phyloP scores from a whole-genome alignment of 139 green algal species.

The Chlorella sp. region DNA sequence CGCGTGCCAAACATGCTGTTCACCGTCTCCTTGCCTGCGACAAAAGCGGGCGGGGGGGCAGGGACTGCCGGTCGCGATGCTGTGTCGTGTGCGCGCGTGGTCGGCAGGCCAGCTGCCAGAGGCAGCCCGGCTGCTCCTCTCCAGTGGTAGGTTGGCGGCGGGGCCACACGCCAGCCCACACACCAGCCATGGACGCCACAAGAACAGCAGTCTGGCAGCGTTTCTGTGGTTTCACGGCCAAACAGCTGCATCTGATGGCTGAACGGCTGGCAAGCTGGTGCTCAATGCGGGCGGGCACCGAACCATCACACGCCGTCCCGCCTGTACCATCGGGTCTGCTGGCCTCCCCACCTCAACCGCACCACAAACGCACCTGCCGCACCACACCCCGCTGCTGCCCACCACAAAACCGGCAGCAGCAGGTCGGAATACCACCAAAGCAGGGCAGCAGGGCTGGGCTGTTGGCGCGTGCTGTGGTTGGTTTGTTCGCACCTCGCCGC shows the following conservation, averaged over 20 bases:
- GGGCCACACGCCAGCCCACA: too few species aligned
- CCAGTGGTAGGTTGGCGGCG: too few species aligned
- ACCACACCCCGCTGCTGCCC: neutral
- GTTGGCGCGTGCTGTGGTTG: neutral
- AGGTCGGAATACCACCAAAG: too few species aligned
- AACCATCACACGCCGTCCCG: too few species aligned
- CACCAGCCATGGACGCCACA: too few species aligned
- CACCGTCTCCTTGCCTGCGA: constrained; percentile 89
- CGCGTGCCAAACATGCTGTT: constrained; percentile 94
- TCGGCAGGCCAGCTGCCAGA: too few species aligned
- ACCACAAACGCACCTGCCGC: neutral
- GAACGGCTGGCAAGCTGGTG: neutral
- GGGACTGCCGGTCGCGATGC: too few species aligned
- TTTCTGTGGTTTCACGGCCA: too few species aligned
- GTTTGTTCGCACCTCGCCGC: constrained; percentile 72
- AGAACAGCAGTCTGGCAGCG: too few species aligned
- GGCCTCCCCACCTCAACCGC: neutral
- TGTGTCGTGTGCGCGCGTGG: too few species aligned
- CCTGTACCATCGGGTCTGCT: neutral
- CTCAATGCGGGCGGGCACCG: neutral
- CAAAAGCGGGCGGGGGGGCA: neutral
- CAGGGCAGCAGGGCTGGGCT: too few species aligned
- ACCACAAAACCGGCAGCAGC: neutral
- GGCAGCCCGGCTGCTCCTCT: too few species aligned
- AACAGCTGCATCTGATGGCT: neutral